A percentile compares a stretch with the other conserved stretches of the same genome.
phyloP scores from a whole-genome alignment of 257 asterid genomes.

The Nyctanthes arbortristis region DNA sequence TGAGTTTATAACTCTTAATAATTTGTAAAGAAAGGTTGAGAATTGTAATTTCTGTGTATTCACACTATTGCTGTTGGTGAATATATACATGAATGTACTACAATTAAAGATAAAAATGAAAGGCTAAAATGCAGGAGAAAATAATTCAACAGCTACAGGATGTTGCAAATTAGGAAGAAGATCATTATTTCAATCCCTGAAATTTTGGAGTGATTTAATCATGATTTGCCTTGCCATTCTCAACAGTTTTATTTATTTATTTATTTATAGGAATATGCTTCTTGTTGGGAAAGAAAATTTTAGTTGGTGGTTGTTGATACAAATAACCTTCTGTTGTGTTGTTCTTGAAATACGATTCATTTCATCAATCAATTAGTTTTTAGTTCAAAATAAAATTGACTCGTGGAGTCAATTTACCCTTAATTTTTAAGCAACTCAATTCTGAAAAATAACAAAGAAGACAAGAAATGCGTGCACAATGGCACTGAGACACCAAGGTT shows the following conservation, averaged over 20 bases:
- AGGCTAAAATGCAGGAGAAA: too few species aligned
- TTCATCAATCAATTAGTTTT: not conserved
- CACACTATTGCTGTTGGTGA: too few species aligned
- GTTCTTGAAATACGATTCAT: not conserved
- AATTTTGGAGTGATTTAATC: too few species aligned
- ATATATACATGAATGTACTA: too few species aligned
- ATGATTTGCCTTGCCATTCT: too few species aligned
- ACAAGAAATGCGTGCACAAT: not conserved
- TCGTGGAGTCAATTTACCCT: not conserved
- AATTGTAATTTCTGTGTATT: too few species aligned
- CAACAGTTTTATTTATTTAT: too few species aligned
- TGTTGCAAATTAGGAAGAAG: too few species aligned
- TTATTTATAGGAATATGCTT: not conserved
- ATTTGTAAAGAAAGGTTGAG: too few species aligned
- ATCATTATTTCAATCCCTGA: too few species aligned
- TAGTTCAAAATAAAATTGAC: not conserved
- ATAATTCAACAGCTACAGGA: too few species aligned
- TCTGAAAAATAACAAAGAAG: not conserved
- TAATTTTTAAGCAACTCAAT: not conserved
- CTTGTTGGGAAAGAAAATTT: not conserved
- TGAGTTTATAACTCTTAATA: not conserved
- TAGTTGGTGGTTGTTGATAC: not conserved
- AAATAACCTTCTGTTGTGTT: slow-evolving; percentile 15
- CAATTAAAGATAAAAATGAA: too few species aligned
- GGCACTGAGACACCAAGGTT: not conserved